Evolutionary conservation across 495 filamentous ascomycete genomes (phyloP).

Genomic region (Xylona heveae): DNA sequence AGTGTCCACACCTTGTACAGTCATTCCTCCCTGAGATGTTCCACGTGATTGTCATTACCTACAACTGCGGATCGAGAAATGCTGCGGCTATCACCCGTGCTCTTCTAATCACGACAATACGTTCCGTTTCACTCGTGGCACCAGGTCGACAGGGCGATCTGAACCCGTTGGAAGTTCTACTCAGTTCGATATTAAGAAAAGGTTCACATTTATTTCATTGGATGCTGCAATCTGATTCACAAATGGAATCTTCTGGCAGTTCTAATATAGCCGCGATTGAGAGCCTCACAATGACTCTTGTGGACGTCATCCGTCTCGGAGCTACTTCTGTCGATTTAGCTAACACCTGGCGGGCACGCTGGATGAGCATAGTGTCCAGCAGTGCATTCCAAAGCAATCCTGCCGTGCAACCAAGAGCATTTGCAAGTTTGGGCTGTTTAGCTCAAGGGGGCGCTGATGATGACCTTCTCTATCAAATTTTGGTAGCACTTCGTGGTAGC

Average conservation of each 20-base stretch:
- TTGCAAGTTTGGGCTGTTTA: conserved; percentile 47
- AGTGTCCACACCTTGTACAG: conserved; percentile 38
- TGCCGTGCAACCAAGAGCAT: conserved; percentile 42
- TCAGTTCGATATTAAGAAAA: no score
- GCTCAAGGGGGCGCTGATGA: conserved; percentile 46
- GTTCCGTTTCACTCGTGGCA: conserved; percentile 42
- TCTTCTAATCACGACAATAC: conserved; percentile 38
- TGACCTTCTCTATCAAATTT: conserved; percentile 44
- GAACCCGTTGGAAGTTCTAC: conserved; percentile 26
- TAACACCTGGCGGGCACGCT: conserved; percentile 46
- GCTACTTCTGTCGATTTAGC: conserved; percentile 39
- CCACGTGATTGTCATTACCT: conserved; percentile 44
- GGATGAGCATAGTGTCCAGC: conserved; percentile 49
- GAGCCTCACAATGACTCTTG: conserved; percentile 25
- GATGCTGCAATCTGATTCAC: conserved; percentile 17
- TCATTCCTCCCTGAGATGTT: conserved; percentile 43
- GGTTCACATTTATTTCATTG: no score
- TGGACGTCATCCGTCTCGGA: conserved; percentile 37
- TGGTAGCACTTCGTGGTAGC: conserved; percentile 38
- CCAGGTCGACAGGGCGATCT: conserved; percentile 29
- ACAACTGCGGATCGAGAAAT: conserved; percentile 40
- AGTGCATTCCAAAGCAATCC: conserved; percentile 52
- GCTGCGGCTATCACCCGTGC: conserved; percentile 27
- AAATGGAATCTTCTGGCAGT: conserved; percentile 8
- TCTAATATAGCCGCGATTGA: no score